Base-by-base conservation (phyloP, 2,329 filamentous ascomycete species). In the Aspergillus pseudoglaucus region DNA sequence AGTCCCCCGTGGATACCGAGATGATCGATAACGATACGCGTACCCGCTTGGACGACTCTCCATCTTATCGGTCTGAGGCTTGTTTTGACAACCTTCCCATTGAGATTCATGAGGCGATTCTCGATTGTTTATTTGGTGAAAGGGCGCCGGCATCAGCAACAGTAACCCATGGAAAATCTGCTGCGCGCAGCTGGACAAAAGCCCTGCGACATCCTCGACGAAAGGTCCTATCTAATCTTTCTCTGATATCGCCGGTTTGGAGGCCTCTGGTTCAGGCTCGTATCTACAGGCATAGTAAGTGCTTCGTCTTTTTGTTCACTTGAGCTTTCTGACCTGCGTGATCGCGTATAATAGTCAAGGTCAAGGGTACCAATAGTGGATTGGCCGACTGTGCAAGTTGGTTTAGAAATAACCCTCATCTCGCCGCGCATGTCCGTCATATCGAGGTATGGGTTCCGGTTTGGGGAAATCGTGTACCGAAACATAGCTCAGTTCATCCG, bases 371-470 rank as follows among this genome's bases (percentile, higher is more conserved):
- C 0, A 71, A 79, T 33, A 75, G 79, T n/a, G 83, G 78, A 14
- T 68, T 87, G 37, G 69, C 78, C 38, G 75, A 81, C 42, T 80
- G 84, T 6, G 72, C 78, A 53, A 53, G 69, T 30, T 88, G 84
- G 72, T 85, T 89, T 55, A 64, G 69, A 14, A 55, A 66, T 8
- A 76, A 82, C 50, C 71, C 75, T 23, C 79, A 86, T 58, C 76
- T 89, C 5, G 75, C 79, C 17, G 57, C 68, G 7, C 81, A 87
- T 55, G 81, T 89, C 50, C 83, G 82, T 54, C 85, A 89, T 59
- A 78, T 88, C 50, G 85, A 89, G 66, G 75, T 88, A 38, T 89
- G 85, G 84, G 86, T 89, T 52, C 85, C 86, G 3, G 84, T 88
- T 37, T 89, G 75, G 69, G 74, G 76, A 14, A 70, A 85, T 57